These are phyloP conservation scores for Clavaria fumosa DNA, from an alignment of 768 basidiomycete genomes.

Conservation along the genomic window DNA sequence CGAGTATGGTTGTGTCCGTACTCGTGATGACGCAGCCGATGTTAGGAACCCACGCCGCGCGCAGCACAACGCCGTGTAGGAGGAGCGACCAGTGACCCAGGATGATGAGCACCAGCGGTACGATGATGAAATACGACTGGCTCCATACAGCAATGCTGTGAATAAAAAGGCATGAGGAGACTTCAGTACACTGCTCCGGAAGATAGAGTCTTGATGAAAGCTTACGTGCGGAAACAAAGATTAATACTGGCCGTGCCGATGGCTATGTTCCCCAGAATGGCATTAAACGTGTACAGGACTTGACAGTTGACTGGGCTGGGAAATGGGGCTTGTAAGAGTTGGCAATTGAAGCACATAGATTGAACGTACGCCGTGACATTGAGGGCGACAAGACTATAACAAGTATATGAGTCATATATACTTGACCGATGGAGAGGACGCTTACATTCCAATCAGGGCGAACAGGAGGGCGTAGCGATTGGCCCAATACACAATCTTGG, in stretches of 20 bases:
- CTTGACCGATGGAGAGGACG: slow-evolving; percentile 6
- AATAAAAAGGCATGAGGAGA: background rate
- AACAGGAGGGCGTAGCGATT: slow-evolving; percentile 52
- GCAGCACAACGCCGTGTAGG: slow-evolving; percentile 23
- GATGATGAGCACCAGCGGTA: slow-evolving; percentile 38
- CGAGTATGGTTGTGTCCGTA: slow-evolving; percentile 44
- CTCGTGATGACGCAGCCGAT: slow-evolving; percentile 40
- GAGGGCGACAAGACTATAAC: slow-evolving; percentile 34
- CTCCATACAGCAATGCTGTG: slow-evolving; percentile 58
- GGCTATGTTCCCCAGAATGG: slow-evolving; percentile 47
- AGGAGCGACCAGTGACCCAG: slow-evolving; percentile 60
- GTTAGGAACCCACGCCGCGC: slow-evolving; percentile 36
- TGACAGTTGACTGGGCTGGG: slow-evolving; percentile 44
- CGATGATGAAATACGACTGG: slow-evolving; percentile 35
- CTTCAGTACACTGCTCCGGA: too few species aligned
- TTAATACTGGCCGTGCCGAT: slow-evolving; percentile 61
- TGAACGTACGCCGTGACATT: slow-evolving; percentile 33
- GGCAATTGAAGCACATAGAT: background rate
- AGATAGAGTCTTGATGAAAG: slow-evolving; percentile 3
- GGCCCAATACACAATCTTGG: too few species aligned
- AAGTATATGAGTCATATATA: slow-evolving; percentile 5
- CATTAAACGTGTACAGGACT: slow-evolving; percentile 52
- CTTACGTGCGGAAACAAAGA: slow-evolving; percentile 52
- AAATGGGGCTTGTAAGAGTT: slow-evolving; percentile 5
- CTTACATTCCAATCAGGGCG: slow-evolving; percentile 57